Evolutionary conservation across 352 stramenopile species (phyloP).

Genomic region (Peronospora belbahrii): DNA sequence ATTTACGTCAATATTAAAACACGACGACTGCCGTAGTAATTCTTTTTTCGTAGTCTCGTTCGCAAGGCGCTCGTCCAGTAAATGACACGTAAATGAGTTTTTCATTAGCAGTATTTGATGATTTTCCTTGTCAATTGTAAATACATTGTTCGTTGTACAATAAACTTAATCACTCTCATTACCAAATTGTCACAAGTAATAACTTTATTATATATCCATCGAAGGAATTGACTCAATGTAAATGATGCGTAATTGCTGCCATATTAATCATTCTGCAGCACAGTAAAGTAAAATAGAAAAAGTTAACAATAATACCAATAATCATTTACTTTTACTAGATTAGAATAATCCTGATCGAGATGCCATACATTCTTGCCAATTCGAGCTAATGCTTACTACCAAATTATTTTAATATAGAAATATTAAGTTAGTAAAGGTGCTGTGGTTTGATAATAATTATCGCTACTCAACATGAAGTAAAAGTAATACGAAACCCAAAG

Average conservation of each 20-base stretch:
- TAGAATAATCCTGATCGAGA: slow-evolving; percentile 71
- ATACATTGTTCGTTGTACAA: not conserved
- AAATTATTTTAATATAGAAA: not conserved
- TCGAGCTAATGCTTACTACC: slow-evolving; percentile 45
- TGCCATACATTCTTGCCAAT: slow-evolving; percentile 72
- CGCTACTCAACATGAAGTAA: not conserved
- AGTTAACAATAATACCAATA: not conserved
- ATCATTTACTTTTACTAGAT: too few relatives aligned
- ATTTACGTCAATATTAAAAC: slow-evolving; percentile 72
- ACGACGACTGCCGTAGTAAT: slow-evolving; percentile 38
- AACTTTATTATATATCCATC: slow-evolving; percentile 47
- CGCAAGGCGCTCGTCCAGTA: slow-evolving; percentile 36
- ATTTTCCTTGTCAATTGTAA: slow-evolving; percentile 1
- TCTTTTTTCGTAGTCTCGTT: slow-evolving; percentile 29
- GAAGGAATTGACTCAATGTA: slow-evolving; percentile 44
- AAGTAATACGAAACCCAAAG: not conserved
- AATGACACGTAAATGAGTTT: slow-evolving; percentile 37
- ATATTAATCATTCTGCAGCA: slow-evolving; percentile 72
- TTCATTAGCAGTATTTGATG: slow-evolving; percentile 31
- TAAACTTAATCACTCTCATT: slow-evolving; percentile 14
- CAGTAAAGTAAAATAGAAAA: not conserved
- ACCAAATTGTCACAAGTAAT: slow-evolving; percentile 28
- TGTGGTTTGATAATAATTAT: not conserved
- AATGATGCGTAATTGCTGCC: slow-evolving; percentile 76
- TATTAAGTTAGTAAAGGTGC: not conserved